Evolutionary conservation across 495 filamentous ascomycete genomes (phyloP).

Genomic region (Hypoxylon perforatum): DNA sequence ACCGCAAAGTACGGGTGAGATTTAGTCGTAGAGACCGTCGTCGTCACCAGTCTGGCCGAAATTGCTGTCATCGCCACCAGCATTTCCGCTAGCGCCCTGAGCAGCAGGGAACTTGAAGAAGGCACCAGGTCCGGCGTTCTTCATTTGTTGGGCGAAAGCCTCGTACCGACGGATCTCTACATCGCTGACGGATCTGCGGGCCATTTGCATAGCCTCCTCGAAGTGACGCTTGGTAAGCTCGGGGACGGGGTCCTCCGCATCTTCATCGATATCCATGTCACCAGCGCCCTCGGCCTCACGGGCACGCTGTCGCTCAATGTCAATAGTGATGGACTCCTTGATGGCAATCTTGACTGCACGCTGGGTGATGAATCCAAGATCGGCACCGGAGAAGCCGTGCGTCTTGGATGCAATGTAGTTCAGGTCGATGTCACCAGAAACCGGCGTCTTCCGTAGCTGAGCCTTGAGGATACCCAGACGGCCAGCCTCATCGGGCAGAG

Average conservation of each 20-base stretch:
- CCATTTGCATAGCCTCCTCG: slow-evolving; percentile 96
- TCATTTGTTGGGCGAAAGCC: slow-evolving; percentile 98
- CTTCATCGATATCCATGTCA: slow-evolving; percentile 83
- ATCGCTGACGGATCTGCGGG: slow-evolving; percentile 91
- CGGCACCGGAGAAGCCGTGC: slow-evolving; percentile 98
- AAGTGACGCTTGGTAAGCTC: slow-evolving; percentile 96
- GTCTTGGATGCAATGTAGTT: slow-evolving; percentile 95
- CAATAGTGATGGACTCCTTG: slow-evolving; percentile 90
- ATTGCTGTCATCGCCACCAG: slow-evolving; percentile 44
- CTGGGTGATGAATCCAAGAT: slow-evolving; percentile 98
- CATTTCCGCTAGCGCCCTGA: slow-evolving; percentile 64
- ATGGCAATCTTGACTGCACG: slow-evolving; percentile 99
- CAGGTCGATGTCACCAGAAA: slow-evolving; percentile 86
- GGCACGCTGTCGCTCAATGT: slow-evolving; percentile 88
- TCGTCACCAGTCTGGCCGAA: slow-evolving; percentile 89
- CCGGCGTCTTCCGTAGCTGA: slow-evolving; percentile 97
- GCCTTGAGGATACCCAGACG: slow-evolving; percentile 91
- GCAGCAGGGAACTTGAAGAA: slow-evolving; percentile 94
- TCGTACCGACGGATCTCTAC: slow-evolving; percentile 98
- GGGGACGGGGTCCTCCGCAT: slow-evolving; percentile 93
- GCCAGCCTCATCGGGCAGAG: slow-evolving; percentile 88
- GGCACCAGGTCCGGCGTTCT: slow-evolving; percentile 91
- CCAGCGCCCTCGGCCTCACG: slow-evolving; percentile 87
- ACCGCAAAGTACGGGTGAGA: neutral
- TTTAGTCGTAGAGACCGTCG: slow-evolving; percentile 81